These are phyloP conservation scores for Beauveria sp. DNA, from an alignment of 2,329 filamentous ascomycete genomes.

Conservation along the genomic window DNA sequence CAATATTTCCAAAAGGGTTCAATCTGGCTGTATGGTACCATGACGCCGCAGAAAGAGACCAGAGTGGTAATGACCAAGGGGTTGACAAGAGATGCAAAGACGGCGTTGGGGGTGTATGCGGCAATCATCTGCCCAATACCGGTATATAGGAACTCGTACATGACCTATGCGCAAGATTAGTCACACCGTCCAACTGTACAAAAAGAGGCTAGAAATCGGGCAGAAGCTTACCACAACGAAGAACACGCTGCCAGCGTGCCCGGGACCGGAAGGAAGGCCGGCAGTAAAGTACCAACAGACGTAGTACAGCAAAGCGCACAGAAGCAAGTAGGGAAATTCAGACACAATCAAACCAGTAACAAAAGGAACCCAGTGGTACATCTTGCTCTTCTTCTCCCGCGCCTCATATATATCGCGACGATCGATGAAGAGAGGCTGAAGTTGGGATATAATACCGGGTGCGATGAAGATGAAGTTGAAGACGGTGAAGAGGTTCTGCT, in stretches of 20 bases:
- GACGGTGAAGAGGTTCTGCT: background rate
- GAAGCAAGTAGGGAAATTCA: slow-evolving; percentile 22
- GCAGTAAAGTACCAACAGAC: background rate
- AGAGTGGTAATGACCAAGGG: too few species aligned
- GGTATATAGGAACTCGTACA: too few species aligned
- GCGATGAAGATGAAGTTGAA: background rate
- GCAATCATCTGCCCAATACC: too few species aligned
- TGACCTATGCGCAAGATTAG: too few species aligned
- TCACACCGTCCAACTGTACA: too few species aligned
- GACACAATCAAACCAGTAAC: slow-evolving; percentile 36
- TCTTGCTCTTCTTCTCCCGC: slow-evolving; percentile 42
- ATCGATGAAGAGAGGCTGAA: slow-evolving; percentile 41
- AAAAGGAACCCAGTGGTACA: slow-evolving; percentile 42
- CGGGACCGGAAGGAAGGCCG: background rate
- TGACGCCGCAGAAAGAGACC: too few species aligned
- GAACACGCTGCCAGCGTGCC: background rate
- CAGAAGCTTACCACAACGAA: background rate
- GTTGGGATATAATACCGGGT: slow-evolving; percentile 25
- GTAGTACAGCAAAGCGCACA: background rate
- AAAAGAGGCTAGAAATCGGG: too few species aligned
- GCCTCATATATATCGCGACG: slow-evolving; percentile 41
- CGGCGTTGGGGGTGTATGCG: too few species aligned
- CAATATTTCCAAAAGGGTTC: too few species aligned
- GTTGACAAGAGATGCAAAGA: too few species aligned
- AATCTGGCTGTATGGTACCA: too few species aligned